phyloP scores from a whole-genome alignment of 306 rosid species.

The Alnus glutinosa region DNA sequence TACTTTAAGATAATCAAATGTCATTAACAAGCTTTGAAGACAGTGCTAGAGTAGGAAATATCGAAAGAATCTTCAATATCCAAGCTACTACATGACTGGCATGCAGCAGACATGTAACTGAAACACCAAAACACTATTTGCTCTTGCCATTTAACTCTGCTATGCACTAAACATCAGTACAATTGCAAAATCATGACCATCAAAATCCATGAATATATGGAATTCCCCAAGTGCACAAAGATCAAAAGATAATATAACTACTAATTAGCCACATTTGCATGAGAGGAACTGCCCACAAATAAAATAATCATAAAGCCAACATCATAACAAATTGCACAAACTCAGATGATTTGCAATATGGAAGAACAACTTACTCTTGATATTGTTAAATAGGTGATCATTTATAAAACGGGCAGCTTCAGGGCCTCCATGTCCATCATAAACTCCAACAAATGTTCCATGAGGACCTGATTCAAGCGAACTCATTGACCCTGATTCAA shows the following conservation, averaged over 20 bases:
- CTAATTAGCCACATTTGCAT: not conserved
- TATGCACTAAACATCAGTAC: conserved; percentile 7
- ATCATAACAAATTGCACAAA: conserved; percentile 1
- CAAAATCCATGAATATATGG: not conserved
- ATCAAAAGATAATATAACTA: not conserved
- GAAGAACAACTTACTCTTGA: conserved; percentile 62
- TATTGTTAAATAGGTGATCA: conserved; percentile 59
- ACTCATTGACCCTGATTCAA: conserved; percentile 85
- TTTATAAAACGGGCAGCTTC: conserved; percentile 80
- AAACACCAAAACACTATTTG: not conserved
- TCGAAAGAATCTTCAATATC: not conserved
- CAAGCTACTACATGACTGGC: not conserved
- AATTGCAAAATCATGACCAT: not conserved
- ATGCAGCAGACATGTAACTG: not conserved
- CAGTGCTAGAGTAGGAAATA: not conserved
- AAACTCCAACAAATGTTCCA: conserved; percentile 89
- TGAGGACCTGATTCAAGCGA: conserved; percentile 49
- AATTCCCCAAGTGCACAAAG: not conserved
- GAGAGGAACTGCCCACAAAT: not conserved
- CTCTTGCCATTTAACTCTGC: not conserved
- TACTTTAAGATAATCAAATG: not conserved
- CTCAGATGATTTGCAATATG: not conserved
- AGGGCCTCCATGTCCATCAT: conserved; percentile 98
- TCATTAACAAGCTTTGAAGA: not conserved
- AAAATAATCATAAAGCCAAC: not conserved